These are phyloP conservation scores for Phytophthora pistaciae DNA, from an alignment of 352 stramenopile genomes.

Conservation along the genomic window DNA sequence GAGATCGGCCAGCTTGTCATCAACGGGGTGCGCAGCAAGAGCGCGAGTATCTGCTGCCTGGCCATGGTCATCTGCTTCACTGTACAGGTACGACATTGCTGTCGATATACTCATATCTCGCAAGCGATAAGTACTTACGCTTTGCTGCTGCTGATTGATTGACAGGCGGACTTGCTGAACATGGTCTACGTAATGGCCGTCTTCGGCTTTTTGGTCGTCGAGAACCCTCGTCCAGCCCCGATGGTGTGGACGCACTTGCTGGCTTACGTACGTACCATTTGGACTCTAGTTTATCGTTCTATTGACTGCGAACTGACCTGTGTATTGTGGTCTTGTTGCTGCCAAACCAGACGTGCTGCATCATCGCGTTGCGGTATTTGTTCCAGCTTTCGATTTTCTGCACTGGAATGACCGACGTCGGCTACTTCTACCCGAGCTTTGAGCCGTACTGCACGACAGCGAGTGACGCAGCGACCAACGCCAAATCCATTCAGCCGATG, in stretches of 20 bases:
- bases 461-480: constrained; percentile 44
- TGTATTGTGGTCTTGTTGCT: neutral
- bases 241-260: constrained; percentile 77
- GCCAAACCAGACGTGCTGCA: constrained; percentile 47
- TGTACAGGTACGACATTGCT: constrained; percentile 57
- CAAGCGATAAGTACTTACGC: constrained; percentile 4
- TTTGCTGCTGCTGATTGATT: constrained; percentile 1
- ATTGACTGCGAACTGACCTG: neutral
- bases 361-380: constrained; percentile 71
- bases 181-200: constrained; percentile 76
- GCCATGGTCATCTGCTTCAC: constrained; percentile 75
- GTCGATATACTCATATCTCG: neutral
- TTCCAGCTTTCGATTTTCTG: constrained; percentile 91
- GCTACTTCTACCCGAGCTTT: constrained; percentile 81
- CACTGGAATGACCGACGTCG: constrained; percentile 56
- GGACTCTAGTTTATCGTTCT: neutral
- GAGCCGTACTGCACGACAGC: constrained; percentile 75
- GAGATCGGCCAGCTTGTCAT: constrained; percentile 69
- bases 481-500: constrained; percentile 78
- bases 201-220: constrained; percentile 78
- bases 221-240: constrained; percentile 77
- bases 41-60: constrained; percentile 66
- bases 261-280: constrained; percentile 73
- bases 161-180: constrained; percentile 82
- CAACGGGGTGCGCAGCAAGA: constrained; percentile 79